Percentiles rank a stretch among this genome's conserved stretches.
Conservation (phyloP, 2,329 filamentous ascomycete species). For the Geoglossum cookeanum region DNA sequence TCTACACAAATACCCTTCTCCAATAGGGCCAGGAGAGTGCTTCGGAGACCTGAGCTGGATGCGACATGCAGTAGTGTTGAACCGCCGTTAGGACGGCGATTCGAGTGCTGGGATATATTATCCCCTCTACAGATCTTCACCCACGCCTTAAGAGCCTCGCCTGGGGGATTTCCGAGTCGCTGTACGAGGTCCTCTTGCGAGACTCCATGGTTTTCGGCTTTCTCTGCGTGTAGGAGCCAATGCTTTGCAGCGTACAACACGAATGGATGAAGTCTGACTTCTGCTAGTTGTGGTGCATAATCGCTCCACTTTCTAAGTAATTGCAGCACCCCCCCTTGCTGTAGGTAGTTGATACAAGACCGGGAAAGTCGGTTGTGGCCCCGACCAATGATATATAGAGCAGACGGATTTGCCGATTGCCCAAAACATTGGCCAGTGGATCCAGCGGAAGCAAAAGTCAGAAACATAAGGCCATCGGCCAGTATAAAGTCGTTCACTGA, state of each 20-base stretch:
- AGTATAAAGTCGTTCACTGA: constrained; percentile 1
- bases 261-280: constrained; percentile 1
- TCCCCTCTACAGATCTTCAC: background rate
- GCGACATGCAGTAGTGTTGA: constrained; percentile 7
- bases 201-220: constrained; percentile 2
- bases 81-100: background rate
- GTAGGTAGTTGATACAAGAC: constrained; percentile 7
- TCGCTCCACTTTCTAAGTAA: background rate
- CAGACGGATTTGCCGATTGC: background rate
- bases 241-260: background rate
- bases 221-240: constrained; percentile 8
- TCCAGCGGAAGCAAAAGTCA: background rate
- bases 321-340: background rate
- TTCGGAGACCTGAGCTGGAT: constrained; percentile 4
- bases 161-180: background rate
- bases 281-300: no score
- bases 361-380: constrained; percentile 6
- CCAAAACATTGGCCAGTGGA: background rate
- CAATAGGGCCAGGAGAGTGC: background rate
- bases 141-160: background rate
- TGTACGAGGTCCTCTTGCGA: background rate
- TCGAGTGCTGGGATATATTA: background rate
- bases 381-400: background rate
- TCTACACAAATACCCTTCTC: background rate
- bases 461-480: background rate